phyloP scores from a whole-genome alignment of 73 alveolate genomes.

The Paramecium biaurelia region DNA sequence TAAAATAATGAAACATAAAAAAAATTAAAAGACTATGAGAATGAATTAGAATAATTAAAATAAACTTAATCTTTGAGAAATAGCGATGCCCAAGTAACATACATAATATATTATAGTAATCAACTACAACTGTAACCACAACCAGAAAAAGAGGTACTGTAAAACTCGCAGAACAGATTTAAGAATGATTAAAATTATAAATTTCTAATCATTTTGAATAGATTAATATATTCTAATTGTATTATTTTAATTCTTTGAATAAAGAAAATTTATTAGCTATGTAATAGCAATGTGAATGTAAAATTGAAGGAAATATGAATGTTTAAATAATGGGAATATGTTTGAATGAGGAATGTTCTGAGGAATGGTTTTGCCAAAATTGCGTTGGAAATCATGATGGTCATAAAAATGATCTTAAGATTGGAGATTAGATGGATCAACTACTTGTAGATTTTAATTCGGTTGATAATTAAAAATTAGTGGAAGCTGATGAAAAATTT shows the following conservation, averaged over 20 bases:
- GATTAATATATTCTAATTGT: not conserved
- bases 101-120: not conserved
- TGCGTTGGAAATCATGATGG: not conserved
- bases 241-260: not conserved
- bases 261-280: not conserved
- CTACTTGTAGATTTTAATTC: not conserved
- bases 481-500: not conserved
- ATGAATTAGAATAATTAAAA: not conserved
- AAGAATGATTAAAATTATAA: not conserved
- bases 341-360: not conserved
- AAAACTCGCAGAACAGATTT: not conserved
- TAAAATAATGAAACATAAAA: not conserved
- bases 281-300: not conserved
- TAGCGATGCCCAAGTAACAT: not conserved
- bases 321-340: not conserved
- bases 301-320: not conserved
- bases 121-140: not conserved
- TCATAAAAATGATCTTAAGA: not conserved
- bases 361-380: not conserved
- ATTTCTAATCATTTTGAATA: not conserved
- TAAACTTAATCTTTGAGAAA: not conserved
- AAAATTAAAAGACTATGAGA: not conserved
- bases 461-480: not conserved
- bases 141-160: not conserved
- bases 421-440: not conserved